Percentiles rank a stretch among this genome's conserved stretches.
phyloP scores from a whole-genome alignment of 2,329 filamentous ascomycete genomes.

The Hypocreales sp. region DNA sequence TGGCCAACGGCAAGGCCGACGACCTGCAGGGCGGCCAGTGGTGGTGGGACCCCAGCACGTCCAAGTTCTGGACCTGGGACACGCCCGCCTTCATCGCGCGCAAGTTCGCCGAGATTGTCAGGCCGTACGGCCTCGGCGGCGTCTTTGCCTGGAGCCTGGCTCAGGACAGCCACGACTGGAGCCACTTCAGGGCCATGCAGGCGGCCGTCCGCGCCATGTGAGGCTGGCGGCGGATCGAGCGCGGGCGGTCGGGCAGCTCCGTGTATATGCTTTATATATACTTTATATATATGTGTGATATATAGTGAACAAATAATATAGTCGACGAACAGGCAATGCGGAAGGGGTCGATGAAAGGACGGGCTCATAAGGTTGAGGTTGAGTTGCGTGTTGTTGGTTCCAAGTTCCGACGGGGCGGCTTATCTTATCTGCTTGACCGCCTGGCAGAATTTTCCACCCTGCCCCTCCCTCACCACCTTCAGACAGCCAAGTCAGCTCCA shows the following conservation, averaged over 20 bases:
- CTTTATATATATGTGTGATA: no score
- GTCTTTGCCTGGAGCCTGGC: constrained; percentile 38
- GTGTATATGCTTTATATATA: neutral
- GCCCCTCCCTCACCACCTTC: no score
- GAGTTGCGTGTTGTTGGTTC: no score
- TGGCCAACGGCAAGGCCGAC: constrained; percentile 24
- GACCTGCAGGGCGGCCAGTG: constrained; percentile 36
- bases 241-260: neutral
- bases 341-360: no score
- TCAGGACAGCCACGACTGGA: constrained; percentile 28
- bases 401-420: no score
- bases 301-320: no score
- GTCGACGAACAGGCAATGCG: no score
- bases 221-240: no score
- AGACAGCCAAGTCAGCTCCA: no score
- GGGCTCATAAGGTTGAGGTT: no score
- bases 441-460: constrained; percentile 35
- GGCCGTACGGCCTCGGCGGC: constrained; percentile 26
- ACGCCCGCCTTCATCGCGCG: constrained; percentile 27
- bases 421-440: constrained; percentile 21
- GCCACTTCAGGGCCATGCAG: constrained; percentile 26
- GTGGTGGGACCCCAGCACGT: constrained; percentile 30
- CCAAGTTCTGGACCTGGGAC: constrained; percentile 41
- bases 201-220: constrained; percentile 2
- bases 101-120: constrained; percentile 31